These are phyloP conservation scores for Raddia guianensis DNA, from an alignment of 176 grass and related monocot genomes.

Conservation along the genomic window DNA sequence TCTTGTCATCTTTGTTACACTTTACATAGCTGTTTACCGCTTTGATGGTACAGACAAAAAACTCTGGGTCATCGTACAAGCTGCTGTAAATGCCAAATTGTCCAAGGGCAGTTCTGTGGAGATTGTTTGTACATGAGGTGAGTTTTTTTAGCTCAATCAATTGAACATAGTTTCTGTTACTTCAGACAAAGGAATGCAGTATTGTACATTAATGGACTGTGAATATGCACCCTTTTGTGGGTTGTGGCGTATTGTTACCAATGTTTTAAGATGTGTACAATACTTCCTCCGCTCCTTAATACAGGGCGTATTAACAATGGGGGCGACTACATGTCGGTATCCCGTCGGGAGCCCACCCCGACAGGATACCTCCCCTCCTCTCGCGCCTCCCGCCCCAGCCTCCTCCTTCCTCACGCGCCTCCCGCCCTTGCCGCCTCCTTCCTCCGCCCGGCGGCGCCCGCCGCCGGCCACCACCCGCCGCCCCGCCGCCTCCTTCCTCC, in stretches of 20 bases:
- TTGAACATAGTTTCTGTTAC: not conserved
- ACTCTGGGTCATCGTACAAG: slow-evolving; percentile 80
- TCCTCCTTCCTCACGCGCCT: too few relatives aligned
- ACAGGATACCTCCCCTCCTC: too few relatives aligned
- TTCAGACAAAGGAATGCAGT: not conserved
- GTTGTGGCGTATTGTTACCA: not conserved
- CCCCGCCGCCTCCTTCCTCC: too few relatives aligned
- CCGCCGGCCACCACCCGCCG: too few relatives aligned
- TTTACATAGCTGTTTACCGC: slow-evolving; percentile 24
- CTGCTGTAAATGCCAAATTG: slow-evolving; percentile 72
- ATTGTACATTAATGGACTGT: not conserved
- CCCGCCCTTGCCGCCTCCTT: too few relatives aligned
- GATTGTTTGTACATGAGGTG: slow-evolving; percentile 96
- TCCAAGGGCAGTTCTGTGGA: slow-evolving; percentile 95
- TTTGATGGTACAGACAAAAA: slow-evolving; percentile 67
- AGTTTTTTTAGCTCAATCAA: not conserved
- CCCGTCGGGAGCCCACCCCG: too few relatives aligned
- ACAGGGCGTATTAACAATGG: too few relatives aligned
- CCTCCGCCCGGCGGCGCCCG: too few relatives aligned
- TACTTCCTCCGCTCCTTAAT: not conserved
- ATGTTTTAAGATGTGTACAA: slow-evolving; percentile 1
- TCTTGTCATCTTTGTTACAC: not conserved
- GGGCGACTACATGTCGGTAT: too few relatives aligned
- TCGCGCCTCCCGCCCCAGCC: too few relatives aligned
- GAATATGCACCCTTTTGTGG: not conserved